Percentiles rank a stretch among this genome's conserved stretches.
phyloP scores from a whole-genome alignment of 768 basidiomycete species.

The Suillus bovinus region DNA sequence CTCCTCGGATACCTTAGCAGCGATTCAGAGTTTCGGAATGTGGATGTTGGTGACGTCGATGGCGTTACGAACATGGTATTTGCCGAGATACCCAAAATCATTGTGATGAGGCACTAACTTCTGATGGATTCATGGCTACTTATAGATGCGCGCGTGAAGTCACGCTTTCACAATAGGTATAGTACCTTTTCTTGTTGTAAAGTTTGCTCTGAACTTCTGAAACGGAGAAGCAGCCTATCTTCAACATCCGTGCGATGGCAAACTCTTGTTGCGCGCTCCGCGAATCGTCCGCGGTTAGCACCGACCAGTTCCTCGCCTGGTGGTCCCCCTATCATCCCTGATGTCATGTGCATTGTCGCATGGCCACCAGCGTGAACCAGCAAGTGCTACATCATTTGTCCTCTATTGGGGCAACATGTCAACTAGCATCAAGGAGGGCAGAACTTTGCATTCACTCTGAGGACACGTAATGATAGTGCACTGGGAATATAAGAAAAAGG shows the following conservation, averaged over 20 bases:
- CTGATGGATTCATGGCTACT: constrained; percentile 34
- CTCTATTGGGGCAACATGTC: too few species aligned
- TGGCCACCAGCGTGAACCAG: too few species aligned
- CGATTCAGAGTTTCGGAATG: constrained; percentile 33
- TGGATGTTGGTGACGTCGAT: constrained; percentile 46
- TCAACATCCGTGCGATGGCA: constrained; percentile 53
- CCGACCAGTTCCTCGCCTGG: constrained; percentile 10
- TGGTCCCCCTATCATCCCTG: constrained; percentile 18
- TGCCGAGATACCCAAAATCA: constrained; percentile 40
- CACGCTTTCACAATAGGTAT: constrained; percentile 23
- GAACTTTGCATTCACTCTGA: too few species aligned
- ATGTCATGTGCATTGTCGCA: constrained; percentile 29
- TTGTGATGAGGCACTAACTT: constrained; percentile 43
- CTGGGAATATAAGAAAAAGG: too few species aligned
- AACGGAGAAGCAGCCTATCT: constrained; percentile 47
- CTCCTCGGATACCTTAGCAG: constrained; percentile 39
- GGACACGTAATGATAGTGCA: too few species aligned
- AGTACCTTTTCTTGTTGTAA: constrained; percentile 13
- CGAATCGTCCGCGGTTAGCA: constrained; percentile 22
- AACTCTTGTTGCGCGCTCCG: constrained; percentile 50
- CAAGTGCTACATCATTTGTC: too few species aligned
- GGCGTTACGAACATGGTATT: constrained; percentile 43
- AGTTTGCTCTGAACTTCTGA: constrained; percentile 9
- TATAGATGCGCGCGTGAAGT: constrained; percentile 41
- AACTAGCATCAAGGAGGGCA: too few species aligned